A percentile compares a stretch with the other conserved stretches of the same genome.
phyloP scores from a whole-genome alignment of 257 asterid genomes.

The Paulownia fortunei region DNA sequence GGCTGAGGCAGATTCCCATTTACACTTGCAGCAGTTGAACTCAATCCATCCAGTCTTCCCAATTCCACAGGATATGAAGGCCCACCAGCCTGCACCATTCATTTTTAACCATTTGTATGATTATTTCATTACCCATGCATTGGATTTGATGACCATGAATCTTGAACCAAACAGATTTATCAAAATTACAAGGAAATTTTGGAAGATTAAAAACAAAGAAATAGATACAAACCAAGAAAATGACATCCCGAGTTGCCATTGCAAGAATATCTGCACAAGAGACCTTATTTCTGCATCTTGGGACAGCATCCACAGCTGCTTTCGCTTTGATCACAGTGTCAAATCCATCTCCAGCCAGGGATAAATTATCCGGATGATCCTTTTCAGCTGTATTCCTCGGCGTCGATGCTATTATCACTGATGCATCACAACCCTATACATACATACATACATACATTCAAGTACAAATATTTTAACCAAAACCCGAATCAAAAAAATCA shows the following conservation, averaged over 20 bases:
- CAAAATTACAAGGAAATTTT: background rate
- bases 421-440: slow-evolving; percentile 89
- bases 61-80: slow-evolving; percentile 76
- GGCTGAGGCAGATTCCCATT: slow-evolving; percentile 79
- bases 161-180: too few species aligned
- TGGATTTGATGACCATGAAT: too few species aligned
- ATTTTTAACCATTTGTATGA: background rate
- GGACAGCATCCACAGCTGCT: slow-evolving; percentile 70
- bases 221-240: slow-evolving; percentile 56
- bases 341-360: slow-evolving; percentile 97
- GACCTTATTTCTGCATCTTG: slow-evolving; percentile 65
- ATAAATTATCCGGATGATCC: slow-evolving; percentile 81
- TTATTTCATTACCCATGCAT: too few species aligned
- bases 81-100: slow-evolving; percentile 68
- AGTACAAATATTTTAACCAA: too few species aligned
- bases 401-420: slow-evolving; percentile 67
- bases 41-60: slow-evolving; percentile 84
- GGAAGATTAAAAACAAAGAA: background rate
- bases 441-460: background rate
- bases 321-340: slow-evolving; percentile 88
- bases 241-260: slow-evolving; percentile 80
- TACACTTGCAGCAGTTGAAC: slow-evolving; percentile 68
- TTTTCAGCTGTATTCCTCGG: slow-evolving; percentile 72
- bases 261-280: slow-evolving; percentile 96
- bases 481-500: background rate